These are phyloP conservation scores for Globisporangium irregulare DNA, from an alignment of 352 stramenopile genomes.

Conservation along the genomic window DNA sequence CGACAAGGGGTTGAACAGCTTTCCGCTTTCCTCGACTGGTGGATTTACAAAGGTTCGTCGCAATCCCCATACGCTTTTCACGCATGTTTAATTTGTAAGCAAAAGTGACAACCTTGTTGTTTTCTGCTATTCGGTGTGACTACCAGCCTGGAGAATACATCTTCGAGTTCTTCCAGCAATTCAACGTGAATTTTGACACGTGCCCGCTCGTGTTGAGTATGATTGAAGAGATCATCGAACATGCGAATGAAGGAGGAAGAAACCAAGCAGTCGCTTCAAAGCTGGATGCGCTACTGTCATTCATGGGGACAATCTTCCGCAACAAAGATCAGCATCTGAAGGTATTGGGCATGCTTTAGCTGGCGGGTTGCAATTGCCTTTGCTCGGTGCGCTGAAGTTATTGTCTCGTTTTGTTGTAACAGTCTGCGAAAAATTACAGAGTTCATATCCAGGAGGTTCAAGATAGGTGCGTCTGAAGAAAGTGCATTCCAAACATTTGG, in stretches of 20 bases:
- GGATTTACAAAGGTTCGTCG: constrained; percentile 79
- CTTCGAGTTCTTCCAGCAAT: constrained; percentile 90
- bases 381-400: not conserved
- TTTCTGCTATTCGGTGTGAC: not conserved
- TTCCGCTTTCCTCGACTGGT: constrained; percentile 64
- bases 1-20: constrained; percentile 75
- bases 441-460: constrained; percentile 89
- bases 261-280: constrained; percentile 65
- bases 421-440: constrained; percentile 78
- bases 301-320: constrained; percentile 84
- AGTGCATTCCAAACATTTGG: not conserved
- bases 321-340: constrained; percentile 75
- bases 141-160: constrained; percentile 80
- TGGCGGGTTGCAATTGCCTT: not conserved
- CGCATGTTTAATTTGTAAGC: not conserved
- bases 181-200: constrained; percentile 89
- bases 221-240: constrained; percentile 88
- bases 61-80: not conserved
- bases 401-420: not conserved
- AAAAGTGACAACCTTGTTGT: constrained; percentile 3
- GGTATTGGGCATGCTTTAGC: constrained; percentile 23
- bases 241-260: constrained; percentile 70
- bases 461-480: constrained; percentile 44
- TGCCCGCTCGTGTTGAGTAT: constrained; percentile 84
- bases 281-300: constrained; percentile 77